Evolutionary conservation across 305 asterid genomes (phyloP).

Genomic region (Fraxinus dipetala): DNA sequence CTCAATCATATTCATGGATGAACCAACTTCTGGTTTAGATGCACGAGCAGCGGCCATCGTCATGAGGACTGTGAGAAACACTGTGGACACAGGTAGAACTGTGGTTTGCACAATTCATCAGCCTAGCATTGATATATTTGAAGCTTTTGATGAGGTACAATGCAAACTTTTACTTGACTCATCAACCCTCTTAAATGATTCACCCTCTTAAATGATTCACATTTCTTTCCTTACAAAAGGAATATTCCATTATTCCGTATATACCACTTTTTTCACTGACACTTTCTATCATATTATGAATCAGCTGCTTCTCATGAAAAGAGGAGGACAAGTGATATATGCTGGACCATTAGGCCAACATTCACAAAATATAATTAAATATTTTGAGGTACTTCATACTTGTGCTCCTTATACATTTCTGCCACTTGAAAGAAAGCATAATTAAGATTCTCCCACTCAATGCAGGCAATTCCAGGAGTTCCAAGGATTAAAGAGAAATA

Average conservation of each 20-base stretch:
- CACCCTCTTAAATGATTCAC: neutral
- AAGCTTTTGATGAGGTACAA: conserved; percentile 35
- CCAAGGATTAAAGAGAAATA: conserved; percentile 25
- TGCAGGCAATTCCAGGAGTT: conserved; percentile 23
- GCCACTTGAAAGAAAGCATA: neutral
- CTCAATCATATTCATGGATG: conserved; percentile 34
- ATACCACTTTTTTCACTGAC: neutral
- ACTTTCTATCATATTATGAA: neutral
- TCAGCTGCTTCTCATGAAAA: conserved; percentile 9
- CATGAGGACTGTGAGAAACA: conserved; percentile 31
- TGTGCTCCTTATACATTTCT: neutral
- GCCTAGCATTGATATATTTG: conserved; percentile 38
- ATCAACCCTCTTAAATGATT: neutral
- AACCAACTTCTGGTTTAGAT: conserved; percentile 34
- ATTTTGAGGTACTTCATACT: conserved; percentile 26
- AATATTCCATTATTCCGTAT: neutral
- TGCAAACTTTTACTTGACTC: neutral
- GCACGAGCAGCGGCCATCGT: conserved; percentile 40
- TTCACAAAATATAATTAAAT: conserved; percentile 21
- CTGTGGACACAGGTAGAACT: conserved; percentile 34
- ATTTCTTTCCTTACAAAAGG: neutral
- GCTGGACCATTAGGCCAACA: conserved; percentile 25
- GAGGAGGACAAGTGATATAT: conserved; percentile 25
- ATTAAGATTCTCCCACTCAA: neutral
- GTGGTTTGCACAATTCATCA: conserved; percentile 37